These are phyloP conservation scores for Heliosperma pusillum DNA, from an alignment of 148 eudicot species.

Conservation along the genomic window DNA sequence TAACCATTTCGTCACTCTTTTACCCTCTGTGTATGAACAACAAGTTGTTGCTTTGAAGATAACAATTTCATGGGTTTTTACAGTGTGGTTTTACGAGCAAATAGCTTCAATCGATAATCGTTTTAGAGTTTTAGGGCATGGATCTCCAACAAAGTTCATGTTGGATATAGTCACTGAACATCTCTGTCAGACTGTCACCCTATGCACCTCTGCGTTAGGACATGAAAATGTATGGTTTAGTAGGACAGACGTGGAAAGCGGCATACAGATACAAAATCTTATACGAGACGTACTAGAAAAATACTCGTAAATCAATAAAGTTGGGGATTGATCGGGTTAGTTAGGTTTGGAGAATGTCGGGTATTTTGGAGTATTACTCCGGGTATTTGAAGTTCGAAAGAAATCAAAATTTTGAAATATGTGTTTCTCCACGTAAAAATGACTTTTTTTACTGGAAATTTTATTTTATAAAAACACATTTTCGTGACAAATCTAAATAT, in stretches of 20 bases:
- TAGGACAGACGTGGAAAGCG: too few species aligned
- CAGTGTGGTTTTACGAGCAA: conserved; percentile 34
- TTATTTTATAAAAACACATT: too few species aligned
- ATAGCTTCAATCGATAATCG: conserved; percentile 55
- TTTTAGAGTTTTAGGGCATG: conserved; percentile 57
- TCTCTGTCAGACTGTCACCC: conserved; percentile 44
- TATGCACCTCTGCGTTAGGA: conserved; percentile 42
- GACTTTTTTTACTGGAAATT: too few species aligned
- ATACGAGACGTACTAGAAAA: not conserved
- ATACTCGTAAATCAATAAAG: too few species aligned
- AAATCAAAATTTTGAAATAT: too few species aligned
- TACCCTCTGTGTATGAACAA: conserved; percentile 19
- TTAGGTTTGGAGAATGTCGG: too few species aligned
- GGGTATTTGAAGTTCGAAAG: too few species aligned
- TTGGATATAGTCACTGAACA: conserved; percentile 49
- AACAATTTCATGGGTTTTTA: conserved; percentile 13
- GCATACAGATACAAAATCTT: not conserved
- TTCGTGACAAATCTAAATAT: too few species aligned
- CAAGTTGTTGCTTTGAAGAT: conserved; percentile 3
- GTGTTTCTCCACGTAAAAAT: too few species aligned
- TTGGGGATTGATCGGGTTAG: too few species aligned
- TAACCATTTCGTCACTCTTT: not conserved
- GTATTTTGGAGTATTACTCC: too few species aligned
- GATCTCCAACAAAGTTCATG: conserved; percentile 48
- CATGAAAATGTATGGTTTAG: not conserved